Percentiles rank a stretch among this genome's conserved stretches.
Evolutionary conservation across 139 green algal species (phyloP).

Genomic region (Bryopsis sp.): DNA sequence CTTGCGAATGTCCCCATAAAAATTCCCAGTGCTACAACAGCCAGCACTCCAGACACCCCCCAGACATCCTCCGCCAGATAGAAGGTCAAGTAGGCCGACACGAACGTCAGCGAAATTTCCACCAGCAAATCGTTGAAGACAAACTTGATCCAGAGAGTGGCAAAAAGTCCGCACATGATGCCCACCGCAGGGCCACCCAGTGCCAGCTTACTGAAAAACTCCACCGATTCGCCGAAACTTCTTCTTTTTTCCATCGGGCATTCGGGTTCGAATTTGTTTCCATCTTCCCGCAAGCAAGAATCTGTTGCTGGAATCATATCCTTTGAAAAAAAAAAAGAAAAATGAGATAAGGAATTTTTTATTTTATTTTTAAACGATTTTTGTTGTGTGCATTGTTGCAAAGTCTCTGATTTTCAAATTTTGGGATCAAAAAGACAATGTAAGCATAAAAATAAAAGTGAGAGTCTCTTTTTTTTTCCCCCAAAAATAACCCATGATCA

Average conservation of each 20-base stretch:
- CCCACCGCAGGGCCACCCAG: conserved; percentile 37
- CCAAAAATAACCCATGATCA: too few species aligned
- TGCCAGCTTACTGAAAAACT: conserved; percentile 30
- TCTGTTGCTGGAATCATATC: background rate
- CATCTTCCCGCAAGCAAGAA: background rate
- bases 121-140: conserved; percentile 30
- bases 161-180: conserved; percentile 29
- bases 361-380: too few species aligned
- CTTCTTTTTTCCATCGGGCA: too few species aligned
- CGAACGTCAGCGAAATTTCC: conserved; percentile 45
- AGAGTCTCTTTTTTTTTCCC: too few species aligned
- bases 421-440: too few species aligned
- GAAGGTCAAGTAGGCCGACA: conserved; percentile 34
- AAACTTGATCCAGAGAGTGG: conserved; percentile 26
- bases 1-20: conserved; percentile 34
- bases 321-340: too few species aligned
- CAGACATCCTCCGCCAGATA: conserved; percentile 40
- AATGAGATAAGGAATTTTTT: too few species aligned
- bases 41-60: conserved; percentile 44
- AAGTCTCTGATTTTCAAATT: too few species aligned
- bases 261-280: too few species aligned
- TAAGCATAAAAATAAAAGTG: too few species aligned
- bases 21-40: conserved; percentile 34
- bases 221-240: conserved; percentile 20
- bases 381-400: too few species aligned